These are phyloP conservation scores for Ammopiptanthus mongolicus DNA, from an alignment of 306 rosid species.

Conservation along the genomic window DNA sequence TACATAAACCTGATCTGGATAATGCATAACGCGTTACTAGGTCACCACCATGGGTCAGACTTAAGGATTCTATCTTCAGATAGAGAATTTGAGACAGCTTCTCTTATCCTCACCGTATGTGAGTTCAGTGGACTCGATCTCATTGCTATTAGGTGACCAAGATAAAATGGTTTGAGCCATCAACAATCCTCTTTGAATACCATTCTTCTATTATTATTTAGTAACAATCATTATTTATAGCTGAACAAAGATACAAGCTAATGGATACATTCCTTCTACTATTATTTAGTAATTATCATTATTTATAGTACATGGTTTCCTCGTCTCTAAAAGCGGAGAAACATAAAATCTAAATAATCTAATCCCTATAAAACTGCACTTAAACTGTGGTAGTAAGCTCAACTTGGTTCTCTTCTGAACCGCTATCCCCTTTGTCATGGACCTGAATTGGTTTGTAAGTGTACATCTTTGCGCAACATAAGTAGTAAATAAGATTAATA, in stretches of 20 bases:
- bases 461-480: conserved; percentile 54
- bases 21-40: no score
- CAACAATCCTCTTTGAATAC: no score
- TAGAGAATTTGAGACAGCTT: no score
- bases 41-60: no score
- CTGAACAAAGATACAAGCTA: neutral
- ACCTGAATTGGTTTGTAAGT: conserved; percentile 70
- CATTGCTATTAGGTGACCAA: no score
- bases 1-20: no score
- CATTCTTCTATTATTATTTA: no score
- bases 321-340: neutral
- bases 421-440: conserved; percentile 24
- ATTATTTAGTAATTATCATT: neutral
- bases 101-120: no score
- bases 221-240: no score
- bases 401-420: conserved; percentile 38
- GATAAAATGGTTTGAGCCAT: no score
- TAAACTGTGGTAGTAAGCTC: conserved; percentile 45
- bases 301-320: neutral
- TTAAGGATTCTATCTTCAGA: no score
- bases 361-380: neutral
- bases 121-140: no score
- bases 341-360: neutral
- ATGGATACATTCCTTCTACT: neutral
- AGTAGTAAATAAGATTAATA: conserved; percentile 58